Percentiles rank a stretch among this genome's conserved stretches.
Conservation (phyloP, 306 rosid genomes). For the Cotoneaster glaucophyllus region DNA sequence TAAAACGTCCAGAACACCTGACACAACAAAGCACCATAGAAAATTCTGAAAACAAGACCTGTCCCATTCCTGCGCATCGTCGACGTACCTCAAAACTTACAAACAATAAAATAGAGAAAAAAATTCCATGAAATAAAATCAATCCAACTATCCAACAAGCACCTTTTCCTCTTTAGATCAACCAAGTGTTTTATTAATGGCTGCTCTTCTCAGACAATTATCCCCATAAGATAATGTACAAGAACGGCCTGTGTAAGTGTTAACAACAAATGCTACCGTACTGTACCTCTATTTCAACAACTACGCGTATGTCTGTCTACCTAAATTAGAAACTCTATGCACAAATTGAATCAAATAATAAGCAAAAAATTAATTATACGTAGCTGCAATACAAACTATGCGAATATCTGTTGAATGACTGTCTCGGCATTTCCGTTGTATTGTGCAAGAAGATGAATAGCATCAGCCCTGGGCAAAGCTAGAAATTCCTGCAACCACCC, state of each 20-base stretch:
- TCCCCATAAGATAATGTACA: neutral
- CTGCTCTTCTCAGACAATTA: neutral
- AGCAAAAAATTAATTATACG: constrained; percentile 7
- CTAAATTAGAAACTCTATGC: constrained; percentile 28
- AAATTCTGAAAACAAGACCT: neutral
- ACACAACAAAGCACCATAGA: neutral
- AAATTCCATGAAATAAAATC: neutral
- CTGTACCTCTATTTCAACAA: neutral
- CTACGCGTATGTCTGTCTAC: neutral
- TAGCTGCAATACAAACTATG: constrained; percentile 30
- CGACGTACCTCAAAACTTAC: neutral
- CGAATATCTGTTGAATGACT: constrained; percentile 89
- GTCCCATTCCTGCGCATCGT: too few relatives aligned
- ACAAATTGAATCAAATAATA: constrained; percentile 49
- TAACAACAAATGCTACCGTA: neutral
- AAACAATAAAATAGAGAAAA: neutral
- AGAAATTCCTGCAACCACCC: constrained; percentile 73
- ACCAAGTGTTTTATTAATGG: neutral
- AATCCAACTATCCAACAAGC: neutral
- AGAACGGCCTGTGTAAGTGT: neutral
- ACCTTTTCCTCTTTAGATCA: neutral
- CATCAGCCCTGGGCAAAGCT: constrained; percentile 98
- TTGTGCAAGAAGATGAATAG: constrained; percentile 91
- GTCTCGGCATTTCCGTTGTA: constrained; percentile 93
- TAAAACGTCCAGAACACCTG: too few relatives aligned